Evolutionary conservation across 2,329 filamentous ascomycete genomes (phyloP), one percentile per base, ranked within the genome.

Genomic region (Aspergillus sp.): DNA sequence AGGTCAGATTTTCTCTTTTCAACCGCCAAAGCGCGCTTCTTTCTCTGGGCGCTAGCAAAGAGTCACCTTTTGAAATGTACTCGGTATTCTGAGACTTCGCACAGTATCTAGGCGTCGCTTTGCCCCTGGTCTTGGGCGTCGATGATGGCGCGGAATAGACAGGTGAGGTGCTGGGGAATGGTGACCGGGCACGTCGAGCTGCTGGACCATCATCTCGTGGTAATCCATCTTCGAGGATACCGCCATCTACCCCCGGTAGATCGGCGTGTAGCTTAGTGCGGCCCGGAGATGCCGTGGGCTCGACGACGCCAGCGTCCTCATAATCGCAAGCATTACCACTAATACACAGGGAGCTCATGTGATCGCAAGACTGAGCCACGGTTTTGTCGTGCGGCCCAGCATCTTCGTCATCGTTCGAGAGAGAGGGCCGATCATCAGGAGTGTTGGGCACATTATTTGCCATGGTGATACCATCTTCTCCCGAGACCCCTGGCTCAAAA

Each of bases 1-100:
- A n/a, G n/a, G n/a, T n/a, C n/a, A n/a, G n/a, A 55, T 55, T 55
- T 42, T 55, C 20, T 42, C 36, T 39, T 55, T 55, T 55, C n/a
- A 55, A 55, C 44, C 5, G 30, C 26, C 20, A 48, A 55, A 55
- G 44, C 24, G 24, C 22, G 18, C 43, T 48, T 55, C 30, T 48
- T 55, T 55, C 52, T 55, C 52, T n/a, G 13, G 52, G 43, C 42
- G 26, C 20, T 55, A 55, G 42, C 34, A 55, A 41, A 44, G 42
- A 44, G 42, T 44, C 20, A 22, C 18, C 44, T 48, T 55, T 55
- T 48, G 4, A 48, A 55, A 55, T 48, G 2, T 55, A 39, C 34
- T 34, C 34, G 48, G 52, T 55, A 48, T 55, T 55, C 30, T 6
- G 43, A 48, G 43, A 39, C 43, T 55, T 55, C 24, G 34, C 38